Conservation (phyloP, 345 rosid species). For the Eucalyptus pumila region DNA sequence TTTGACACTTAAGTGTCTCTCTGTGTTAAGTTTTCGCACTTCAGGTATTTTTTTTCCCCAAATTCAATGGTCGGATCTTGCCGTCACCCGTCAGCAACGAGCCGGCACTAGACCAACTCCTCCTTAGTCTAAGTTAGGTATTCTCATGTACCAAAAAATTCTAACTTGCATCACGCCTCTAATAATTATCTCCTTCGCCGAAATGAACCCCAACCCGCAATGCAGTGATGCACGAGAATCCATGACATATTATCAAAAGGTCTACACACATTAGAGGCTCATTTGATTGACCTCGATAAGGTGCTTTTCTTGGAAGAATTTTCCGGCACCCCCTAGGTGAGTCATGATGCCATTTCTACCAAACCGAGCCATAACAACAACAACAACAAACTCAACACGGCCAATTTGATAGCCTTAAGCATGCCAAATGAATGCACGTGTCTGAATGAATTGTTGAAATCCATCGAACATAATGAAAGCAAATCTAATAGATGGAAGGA, state of each 20-base stretch:
- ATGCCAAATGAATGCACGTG: neutral
- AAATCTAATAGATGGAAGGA: neutral
- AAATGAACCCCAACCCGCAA: neutral
- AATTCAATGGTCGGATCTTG: neutral
- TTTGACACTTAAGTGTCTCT: fast-evolving
- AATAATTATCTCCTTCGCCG: neutral
- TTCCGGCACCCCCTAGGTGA: neutral
- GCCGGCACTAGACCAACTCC: neutral
- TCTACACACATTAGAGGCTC: neutral
- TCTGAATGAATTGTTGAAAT: neutral
- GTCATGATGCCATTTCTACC: neutral
- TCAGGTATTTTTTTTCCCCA: fast-evolving
- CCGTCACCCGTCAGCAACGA: neutral
- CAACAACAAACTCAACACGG: neutral
- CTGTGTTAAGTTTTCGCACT: fast-evolving
- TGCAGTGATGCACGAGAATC: neutral
- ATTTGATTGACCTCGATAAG: neutral
- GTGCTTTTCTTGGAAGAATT: neutral
- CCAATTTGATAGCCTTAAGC: neutral
- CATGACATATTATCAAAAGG: neutral
- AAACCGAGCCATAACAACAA: neutral
- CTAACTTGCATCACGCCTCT: neutral
- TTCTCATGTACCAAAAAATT: neutral
- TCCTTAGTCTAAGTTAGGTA: neutral
- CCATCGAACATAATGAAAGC: neutral